Base-by-base conservation (phyloP, 331 rosid species). In the Ulmus americana region DNA sequence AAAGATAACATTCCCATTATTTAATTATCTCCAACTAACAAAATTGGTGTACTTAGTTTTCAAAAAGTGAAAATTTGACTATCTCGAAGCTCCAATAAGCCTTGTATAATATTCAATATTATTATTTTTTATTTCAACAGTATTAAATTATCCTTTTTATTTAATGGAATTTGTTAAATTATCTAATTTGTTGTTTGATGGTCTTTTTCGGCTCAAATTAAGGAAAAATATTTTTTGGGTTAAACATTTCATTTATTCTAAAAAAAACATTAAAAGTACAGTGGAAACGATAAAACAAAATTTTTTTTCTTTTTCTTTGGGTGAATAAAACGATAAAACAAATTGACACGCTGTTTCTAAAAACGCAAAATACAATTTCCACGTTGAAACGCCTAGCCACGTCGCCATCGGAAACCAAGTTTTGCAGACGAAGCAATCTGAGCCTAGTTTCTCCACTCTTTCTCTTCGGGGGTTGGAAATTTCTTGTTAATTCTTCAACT, bases 391-490 rank as follows among this genome's bases (percentile, higher is more conserved):
- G 1, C 68, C 18, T 57, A 13, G 71, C 46, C 62, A 57, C 70
- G 75, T 59, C 70, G 72, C 65, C 41, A 55, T 68, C 64, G 7
- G 65, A 45, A 9, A 8, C 11, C 71, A 58, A 49, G 18, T 72
- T 75, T 63, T 60, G 7, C 55, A 54, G 57, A 39, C 48, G 20
- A 64, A 76, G 61, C 45, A 70, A 77, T 10, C 68, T 39, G 38
- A 20, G 53, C 14, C 28, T 39, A 45, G 35, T 61, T 61, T 63
- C 15, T 52, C 7, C 64, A 12, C 22, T 66, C 65, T 55, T 53
- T 9, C 51, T 48, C 72, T 49, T 41, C 8, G 43, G 15, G 28
- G 55, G 5, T 7, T 46, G n/a, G 3, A 13, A 28, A 20, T 13
- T 47, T 11, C 12, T 22, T n/a, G 5, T 48, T 7, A 0, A 8